A percentile compares a stretch with the other conserved stretches of the same genome.
phyloP scores from a whole-genome alignment of 371 early-diverging fungal species.

The Mortierella sp. region DNA sequence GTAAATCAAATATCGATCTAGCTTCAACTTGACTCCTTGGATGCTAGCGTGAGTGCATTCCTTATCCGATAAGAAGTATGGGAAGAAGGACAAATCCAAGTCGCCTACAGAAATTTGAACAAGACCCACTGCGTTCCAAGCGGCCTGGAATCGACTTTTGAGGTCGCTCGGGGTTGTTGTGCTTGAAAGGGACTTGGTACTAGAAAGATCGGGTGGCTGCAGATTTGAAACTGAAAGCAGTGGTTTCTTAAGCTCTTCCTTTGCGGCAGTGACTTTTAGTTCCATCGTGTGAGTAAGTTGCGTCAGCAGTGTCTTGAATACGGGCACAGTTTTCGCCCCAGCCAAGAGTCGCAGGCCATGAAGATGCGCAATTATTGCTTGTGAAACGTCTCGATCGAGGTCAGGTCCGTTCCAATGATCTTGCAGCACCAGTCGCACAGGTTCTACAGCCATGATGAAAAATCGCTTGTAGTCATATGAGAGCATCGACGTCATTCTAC shows the following conservation, averaged over 20 bases:
- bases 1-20: slow-evolving; percentile 40
- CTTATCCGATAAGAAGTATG: slow-evolving; percentile 50
- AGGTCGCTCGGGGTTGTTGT: neutral
- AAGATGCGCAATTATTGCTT: slow-evolving; percentile 36
- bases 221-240: slow-evolving; percentile 24
- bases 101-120: slow-evolving; percentile 43
- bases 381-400: slow-evolving; percentile 38
- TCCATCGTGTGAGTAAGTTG: slow-evolving; percentile 35
- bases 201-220: neutral
- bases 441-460: slow-evolving; percentile 42
- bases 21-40: slow-evolving; percentile 29
- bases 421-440: slow-evolving; percentile 35
- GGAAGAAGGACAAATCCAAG: slow-evolving; percentile 49
- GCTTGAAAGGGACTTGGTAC: neutral
- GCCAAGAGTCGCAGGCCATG: slow-evolving; percentile 47
- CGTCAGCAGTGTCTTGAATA: slow-evolving; percentile 37
- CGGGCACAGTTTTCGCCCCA: slow-evolving; percentile 50
- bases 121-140: slow-evolving; percentile 40
- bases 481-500: slow-evolving; percentile 47
- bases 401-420: slow-evolving; percentile 54
- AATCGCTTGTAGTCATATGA: slow-evolving; percentile 54
- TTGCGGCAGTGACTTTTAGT: slow-evolving; percentile 39
- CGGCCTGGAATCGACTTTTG: slow-evolving; percentile 15
- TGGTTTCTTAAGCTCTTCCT: slow-evolving; percentile 42
- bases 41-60: slow-evolving; percentile 55